Evolutionary conservation across 2,329 filamentous ascomycete species (phyloP).

Genomic region (Hypomyces rosellus): DNA sequence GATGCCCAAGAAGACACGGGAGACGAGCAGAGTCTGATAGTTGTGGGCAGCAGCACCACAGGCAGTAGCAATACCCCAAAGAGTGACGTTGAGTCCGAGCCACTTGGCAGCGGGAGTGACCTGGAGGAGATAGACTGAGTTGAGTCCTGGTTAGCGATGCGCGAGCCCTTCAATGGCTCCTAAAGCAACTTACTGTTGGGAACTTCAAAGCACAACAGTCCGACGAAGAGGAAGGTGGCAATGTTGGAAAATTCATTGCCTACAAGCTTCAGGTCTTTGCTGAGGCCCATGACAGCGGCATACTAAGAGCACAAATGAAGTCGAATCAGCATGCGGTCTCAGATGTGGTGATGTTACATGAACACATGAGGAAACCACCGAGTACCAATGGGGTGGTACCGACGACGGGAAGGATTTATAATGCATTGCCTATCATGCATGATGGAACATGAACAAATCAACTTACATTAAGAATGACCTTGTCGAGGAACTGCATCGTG

Average conservation of each 20-base stretch:
- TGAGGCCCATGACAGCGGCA: conserved; percentile 59
- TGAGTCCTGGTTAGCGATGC: neutral
- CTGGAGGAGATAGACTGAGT: conserved; percentile 48
- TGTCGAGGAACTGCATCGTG: conserved; percentile 59
- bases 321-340: neutral
- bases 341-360: neutral
- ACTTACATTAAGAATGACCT: conserved; percentile 55
- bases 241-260: conserved; percentile 58
- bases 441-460: neutral
- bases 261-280: conserved; percentile 43
- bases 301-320: conserved; percentile 37
- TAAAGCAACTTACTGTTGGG: conserved; percentile 43
- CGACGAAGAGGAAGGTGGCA: conserved; percentile 58
- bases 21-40: conserved; percentile 47
- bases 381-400: no score
- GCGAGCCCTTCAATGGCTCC: neutral
- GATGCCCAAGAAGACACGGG: conserved; percentile 52
- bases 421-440: neutral
- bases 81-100: conserved; percentile 50
- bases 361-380: no score
- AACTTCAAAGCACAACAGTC: conserved; percentile 51
- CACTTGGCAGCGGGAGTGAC: conserved; percentile 55
- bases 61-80: conserved; percentile 53
- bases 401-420: neutral
- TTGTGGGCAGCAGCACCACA: conserved; percentile 47